A percentile compares a stretch with the other conserved stretches of the same genome.
Evolutionary conservation across 306 rosid species (phyloP).

Genomic region (Cicer yamashitae): DNA sequence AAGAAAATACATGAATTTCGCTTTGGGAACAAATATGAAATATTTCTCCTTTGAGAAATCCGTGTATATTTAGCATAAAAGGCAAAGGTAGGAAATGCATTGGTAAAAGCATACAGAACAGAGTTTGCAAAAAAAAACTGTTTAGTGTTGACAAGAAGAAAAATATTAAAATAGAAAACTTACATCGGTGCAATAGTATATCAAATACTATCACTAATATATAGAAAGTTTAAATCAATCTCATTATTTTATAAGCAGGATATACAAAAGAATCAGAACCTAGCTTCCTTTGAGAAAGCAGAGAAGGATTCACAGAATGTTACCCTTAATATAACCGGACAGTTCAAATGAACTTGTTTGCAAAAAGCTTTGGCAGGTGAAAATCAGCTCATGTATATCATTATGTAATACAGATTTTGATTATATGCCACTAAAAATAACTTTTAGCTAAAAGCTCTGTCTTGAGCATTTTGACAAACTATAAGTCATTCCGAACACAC

Average conservation of each 20-base stretch:
- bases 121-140: slow-evolving; percentile 14
- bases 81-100: slow-evolving; percentile 7
- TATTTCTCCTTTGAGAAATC: background rate
- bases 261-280: background rate
- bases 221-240: background rate
- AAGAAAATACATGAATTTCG: background rate
- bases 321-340: slow-evolving; percentile 2
- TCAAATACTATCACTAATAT: slow-evolving; percentile 17
- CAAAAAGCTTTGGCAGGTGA: background rate
- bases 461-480: slow-evolving; percentile 3
- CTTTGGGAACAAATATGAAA: slow-evolving; percentile 31
- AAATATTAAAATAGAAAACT: slow-evolving; percentile 35
- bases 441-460: background rate
- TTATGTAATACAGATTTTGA: background rate
- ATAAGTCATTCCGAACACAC: background rate
- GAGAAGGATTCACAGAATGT: background rate
- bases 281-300: background rate
- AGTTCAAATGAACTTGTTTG: background rate
- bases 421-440: slow-evolving; percentile 15
- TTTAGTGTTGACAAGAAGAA: slow-evolving; percentile 19
- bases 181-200: slow-evolving; percentile 21
- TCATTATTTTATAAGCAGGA: background rate
- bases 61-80: slow-evolving; percentile 27
- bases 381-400: background rate
- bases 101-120: slow-evolving; percentile 29